phyloP scores from a whole-genome alignment of 2,329 filamentous ascomycete genomes.

The Colletotrichum lini region DNA sequence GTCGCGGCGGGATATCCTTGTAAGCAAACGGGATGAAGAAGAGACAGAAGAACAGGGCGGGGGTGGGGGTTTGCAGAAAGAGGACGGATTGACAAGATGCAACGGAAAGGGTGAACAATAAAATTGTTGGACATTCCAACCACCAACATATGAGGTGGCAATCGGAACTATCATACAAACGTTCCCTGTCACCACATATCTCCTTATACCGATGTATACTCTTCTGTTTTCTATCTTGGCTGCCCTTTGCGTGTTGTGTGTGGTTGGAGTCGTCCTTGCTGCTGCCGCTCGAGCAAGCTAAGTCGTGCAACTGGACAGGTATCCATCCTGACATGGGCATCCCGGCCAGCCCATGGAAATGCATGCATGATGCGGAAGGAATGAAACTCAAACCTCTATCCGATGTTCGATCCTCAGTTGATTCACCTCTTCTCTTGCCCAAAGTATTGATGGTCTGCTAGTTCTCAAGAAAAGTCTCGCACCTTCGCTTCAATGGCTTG shows the following conservation, averaged over 20 bases:
- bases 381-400: not conserved
- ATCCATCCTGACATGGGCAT: not conserved
- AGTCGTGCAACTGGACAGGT: not conserved
- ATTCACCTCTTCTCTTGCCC: not conserved
- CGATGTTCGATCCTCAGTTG: not conserved
- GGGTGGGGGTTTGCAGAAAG: not conserved
- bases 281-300: not conserved
- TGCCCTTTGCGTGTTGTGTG: not conserved
- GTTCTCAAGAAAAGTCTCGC: not conserved
- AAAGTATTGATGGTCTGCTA: not conserved
- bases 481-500: not conserved
- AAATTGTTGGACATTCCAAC: not conserved
- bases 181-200: slow-evolving; percentile 4
- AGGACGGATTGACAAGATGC: slow-evolving; percentile 1
- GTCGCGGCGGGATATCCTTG: not conserved
- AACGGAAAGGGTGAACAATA: not conserved
- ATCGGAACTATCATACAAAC: slow-evolving; percentile 13
- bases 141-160: not conserved
- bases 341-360: not conserved
- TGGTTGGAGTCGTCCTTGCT: not conserved
- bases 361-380: not conserved
- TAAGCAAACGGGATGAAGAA: not conserved
- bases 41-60: slow-evolving; percentile 1
- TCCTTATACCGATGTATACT: not conserved
- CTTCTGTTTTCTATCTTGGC: not conserved